phyloP scores from a whole-genome alignment of 2,329 filamentous ascomycete species.

The Grosmannia clavigera region DNA sequence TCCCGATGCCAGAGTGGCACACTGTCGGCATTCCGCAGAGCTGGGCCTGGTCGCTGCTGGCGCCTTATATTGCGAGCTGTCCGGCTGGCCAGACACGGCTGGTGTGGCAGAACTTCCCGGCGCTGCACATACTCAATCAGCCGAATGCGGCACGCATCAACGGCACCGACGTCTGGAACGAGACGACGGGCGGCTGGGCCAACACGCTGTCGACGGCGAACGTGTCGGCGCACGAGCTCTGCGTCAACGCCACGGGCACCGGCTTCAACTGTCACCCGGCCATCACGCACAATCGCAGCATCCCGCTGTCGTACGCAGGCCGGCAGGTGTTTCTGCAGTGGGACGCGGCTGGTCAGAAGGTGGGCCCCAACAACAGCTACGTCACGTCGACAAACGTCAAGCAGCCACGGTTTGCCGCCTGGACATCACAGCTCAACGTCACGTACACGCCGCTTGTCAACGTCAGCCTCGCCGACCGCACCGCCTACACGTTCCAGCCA shows the following conservation, averaged over 20 bases:
- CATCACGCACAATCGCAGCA: conserved; percentile 55
- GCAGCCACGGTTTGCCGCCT: conserved; percentile 54
- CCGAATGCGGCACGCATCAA: conserved; percentile 60
- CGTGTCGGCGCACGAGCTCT: conserved; percentile 33
- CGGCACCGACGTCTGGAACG: conserved; percentile 47
- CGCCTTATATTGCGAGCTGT: conserved; percentile 70
- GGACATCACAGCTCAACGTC: conserved; percentile 65
- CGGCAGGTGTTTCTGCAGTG: conserved; percentile 59
- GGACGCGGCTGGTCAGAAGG: conserved; percentile 54
- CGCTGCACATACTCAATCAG: conserved; percentile 59
- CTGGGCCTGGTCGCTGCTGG: conserved; percentile 72
- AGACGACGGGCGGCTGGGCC: conserved; percentile 48
- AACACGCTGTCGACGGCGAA: conserved; percentile 40
- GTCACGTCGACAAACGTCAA: conserved; percentile 50
- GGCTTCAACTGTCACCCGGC: conserved; percentile 48
- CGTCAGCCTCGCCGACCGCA: conserved; percentile 30
- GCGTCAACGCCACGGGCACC: conserved; percentile 41
- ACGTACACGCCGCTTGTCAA: conserved; percentile 55
- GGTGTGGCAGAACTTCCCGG: conserved; percentile 76
- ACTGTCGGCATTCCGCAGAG: conserved; percentile 68
- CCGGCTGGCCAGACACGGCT: conserved; percentile 61
- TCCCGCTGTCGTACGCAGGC: conserved; percentile 62
- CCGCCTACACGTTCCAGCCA: conserved; percentile 61
- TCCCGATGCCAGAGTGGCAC: conserved; percentile 77
- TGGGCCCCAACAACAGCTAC: conserved; percentile 78